Percentiles rank a stretch among this genome's conserved stretches.
Conservation (phyloP, 139 green algal genomes). For the Tetraselmis striata region DNA sequence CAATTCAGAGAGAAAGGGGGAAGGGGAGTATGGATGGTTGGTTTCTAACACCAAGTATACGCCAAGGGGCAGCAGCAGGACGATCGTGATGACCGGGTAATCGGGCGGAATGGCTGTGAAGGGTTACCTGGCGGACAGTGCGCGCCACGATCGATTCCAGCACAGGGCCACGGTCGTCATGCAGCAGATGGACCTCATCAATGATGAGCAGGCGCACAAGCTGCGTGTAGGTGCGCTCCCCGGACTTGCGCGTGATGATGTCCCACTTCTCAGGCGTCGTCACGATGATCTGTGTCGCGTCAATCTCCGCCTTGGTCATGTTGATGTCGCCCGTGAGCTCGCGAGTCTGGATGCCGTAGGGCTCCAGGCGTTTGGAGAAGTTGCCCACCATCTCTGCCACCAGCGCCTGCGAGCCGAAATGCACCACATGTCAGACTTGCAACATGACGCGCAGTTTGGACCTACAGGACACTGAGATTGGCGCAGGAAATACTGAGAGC, state of each 20-base stretch:
- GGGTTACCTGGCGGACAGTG: constrained; percentile 78
- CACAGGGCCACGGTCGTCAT: constrained; percentile 90
- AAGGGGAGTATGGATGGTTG: background rate
- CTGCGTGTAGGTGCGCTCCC: constrained; percentile 89
- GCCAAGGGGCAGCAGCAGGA: background rate
- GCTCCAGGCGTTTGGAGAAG: constrained; percentile 59
- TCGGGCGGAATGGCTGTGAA: background rate
- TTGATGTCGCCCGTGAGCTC: constrained; percentile 90
- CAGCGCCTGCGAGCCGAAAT: constrained; percentile 70
- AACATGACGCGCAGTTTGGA: too few species aligned
- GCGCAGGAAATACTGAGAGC: too few species aligned
- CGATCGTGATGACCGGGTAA: background rate
- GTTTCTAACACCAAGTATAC: too few species aligned
- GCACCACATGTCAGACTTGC: too few species aligned
- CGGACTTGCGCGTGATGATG: constrained; percentile 96
- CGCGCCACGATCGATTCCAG: constrained; percentile 90
- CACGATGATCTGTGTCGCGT: constrained; percentile 92
- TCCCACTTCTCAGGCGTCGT: constrained; percentile 99
- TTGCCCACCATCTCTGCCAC: constrained; percentile 99
- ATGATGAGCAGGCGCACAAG: constrained; percentile 92
- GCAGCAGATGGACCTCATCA: constrained; percentile 97
- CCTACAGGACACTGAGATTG: too few species aligned
- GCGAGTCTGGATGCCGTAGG: constrained; percentile 59
- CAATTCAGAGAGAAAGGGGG: background rate
- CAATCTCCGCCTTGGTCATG: constrained; percentile 86